These are phyloP conservation scores for Fusarium secorum DNA, from an alignment of 2,329 filamentous ascomycete species.

Conservation along the genomic window DNA sequence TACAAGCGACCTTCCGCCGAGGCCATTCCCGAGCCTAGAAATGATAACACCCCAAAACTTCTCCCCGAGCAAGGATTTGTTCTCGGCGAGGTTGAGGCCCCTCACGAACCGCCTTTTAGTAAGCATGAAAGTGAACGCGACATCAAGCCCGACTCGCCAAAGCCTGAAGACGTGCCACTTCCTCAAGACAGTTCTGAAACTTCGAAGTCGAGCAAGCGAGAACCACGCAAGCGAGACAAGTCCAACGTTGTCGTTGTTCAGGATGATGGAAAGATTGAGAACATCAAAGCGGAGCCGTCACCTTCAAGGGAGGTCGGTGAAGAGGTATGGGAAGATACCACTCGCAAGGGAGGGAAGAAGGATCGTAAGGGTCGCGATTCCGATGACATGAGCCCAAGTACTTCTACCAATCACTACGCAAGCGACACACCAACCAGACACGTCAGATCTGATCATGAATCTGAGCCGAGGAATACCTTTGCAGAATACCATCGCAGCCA, in stretches of 20 bases:
- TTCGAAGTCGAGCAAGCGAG: slow-evolving; percentile 44
- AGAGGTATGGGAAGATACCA: slow-evolving; percentile 40
- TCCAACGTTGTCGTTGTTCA: slow-evolving; percentile 42
- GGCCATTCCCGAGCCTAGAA: slow-evolving; percentile 55
- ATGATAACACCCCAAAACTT: slow-evolving; percentile 36
- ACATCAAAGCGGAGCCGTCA: slow-evolving; percentile 27
- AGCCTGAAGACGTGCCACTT: slow-evolving; percentile 29
- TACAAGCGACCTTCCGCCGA: slow-evolving; percentile 61
- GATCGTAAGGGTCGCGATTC: slow-evolving; percentile 42
- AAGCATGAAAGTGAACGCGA: slow-evolving; percentile 27
- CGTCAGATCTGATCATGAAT: slow-evolving; percentile 15
- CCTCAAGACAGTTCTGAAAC: slow-evolving; percentile 40
- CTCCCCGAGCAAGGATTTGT: slow-evolving; percentile 53
- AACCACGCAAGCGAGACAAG: slow-evolving; percentile 54
- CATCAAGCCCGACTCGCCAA: slow-evolving; percentile 12
- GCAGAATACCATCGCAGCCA: slow-evolving; percentile 16
- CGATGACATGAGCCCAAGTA: slow-evolving; percentile 35
- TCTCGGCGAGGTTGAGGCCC: slow-evolving; percentile 58
- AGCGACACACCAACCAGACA: slow-evolving; percentile 23
- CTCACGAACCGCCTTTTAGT: slow-evolving; percentile 42
- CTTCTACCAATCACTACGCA: slow-evolving; percentile 44
- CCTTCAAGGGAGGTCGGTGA: slow-evolving; percentile 29
- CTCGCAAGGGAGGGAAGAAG: slow-evolving; percentile 47
- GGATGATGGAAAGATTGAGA: slow-evolving; percentile 34
- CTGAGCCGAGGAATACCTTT: slow-evolving; percentile 11